phyloP scores from a whole-genome alignment of 2,329 filamentous ascomycete genomes.

The Cladosporium sp. region DNA sequence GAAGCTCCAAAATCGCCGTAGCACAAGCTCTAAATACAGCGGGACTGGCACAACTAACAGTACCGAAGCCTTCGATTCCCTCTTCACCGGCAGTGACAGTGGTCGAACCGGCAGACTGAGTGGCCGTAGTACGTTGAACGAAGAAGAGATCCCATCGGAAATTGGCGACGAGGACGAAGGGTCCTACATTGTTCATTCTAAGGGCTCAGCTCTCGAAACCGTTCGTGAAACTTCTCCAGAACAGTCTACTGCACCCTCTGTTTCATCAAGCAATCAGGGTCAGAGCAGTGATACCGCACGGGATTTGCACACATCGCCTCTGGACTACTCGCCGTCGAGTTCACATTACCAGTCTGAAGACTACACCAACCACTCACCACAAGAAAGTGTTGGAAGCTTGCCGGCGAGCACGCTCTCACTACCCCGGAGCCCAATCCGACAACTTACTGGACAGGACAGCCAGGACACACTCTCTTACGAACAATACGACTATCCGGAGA shows the following conservation, averaged over 20 bases:
- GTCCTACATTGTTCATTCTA: not conserved
- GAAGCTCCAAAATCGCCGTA: slow-evolving; percentile 31
- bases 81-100: slow-evolving; percentile 26
- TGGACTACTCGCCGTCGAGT: not conserved
- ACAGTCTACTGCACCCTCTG: slow-evolving; percentile 24
- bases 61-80: slow-evolving; percentile 27
- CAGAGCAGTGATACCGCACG: slow-evolving; percentile 6
- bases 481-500: slow-evolving; percentile 2
- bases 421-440: slow-evolving; percentile 5
- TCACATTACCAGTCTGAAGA: not conserved
- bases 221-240: slow-evolving; percentile 35
- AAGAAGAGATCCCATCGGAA: slow-evolving; percentile 14
- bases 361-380: not conserved
- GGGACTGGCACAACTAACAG: slow-evolving; percentile 33
- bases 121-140: slow-evolving; percentile 32
- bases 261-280: slow-evolving; percentile 11
- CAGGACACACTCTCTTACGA: slow-evolving; percentile 20
- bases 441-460: slow-evolving; percentile 15
- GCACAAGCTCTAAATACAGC: slow-evolving; percentile 33
- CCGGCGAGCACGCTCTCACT: slow-evolving; percentile 16
- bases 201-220: slow-evolving; percentile 29
- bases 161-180: slow-evolving; percentile 13
- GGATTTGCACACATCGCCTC: slow-evolving; percentile 1
- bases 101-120: slow-evolving; percentile 31
- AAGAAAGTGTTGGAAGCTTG: slow-evolving; percentile 18